Evolutionary conservation across 2,329 filamentous ascomycete species (phyloP), one percentile per base, ranked within the genome.

Genomic region (Akanthomyces muscarius): DNA sequence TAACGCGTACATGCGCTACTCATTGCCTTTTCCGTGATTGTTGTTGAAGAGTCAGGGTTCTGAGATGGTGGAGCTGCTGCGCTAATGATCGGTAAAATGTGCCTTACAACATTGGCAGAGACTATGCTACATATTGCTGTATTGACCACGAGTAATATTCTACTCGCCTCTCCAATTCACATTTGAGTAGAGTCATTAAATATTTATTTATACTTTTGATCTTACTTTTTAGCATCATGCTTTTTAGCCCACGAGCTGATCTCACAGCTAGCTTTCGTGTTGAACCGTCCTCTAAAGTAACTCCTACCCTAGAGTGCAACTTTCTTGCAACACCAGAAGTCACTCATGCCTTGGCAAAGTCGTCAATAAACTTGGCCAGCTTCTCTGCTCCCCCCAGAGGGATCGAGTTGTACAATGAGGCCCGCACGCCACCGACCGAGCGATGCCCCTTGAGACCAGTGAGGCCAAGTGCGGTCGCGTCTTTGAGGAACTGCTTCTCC

Each of bases 371-470:
- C 33, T 77, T 75, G 53, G 84, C 87, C 52, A 93, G 79, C 75
- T 89, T 89, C 75, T 90, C 80, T 0, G 86, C 88, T 0, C 85
- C 88, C 47, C 85, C 83, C 0, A 89, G 72, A 0, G 89, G 76
- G 48, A 97, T 88, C 2, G 91, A 89, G 77, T 97, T 97, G 78
- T 97, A 98, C 74, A 95, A 97, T 75, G 86, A 90, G 23, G 89
- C 89, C 16, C 94, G 85, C 65, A 97, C 93, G 33, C 93, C 93
- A 18, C 92, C 91, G 2, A 98, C 89, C 64, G 85, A 90, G 65
- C 94, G 84, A 74, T 98, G 94, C 0, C 94, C 94, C 79, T 96
- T 97, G 50, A 97, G 79, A 0, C 92, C 94, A 30, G 87, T 86
- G 28, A 97, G 79, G 0, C 89, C 86, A 60, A 80, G 81, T 65